Conservation (phyloP, 345 rosid genomes). For the Abelmoschus esculentus region DNA sequence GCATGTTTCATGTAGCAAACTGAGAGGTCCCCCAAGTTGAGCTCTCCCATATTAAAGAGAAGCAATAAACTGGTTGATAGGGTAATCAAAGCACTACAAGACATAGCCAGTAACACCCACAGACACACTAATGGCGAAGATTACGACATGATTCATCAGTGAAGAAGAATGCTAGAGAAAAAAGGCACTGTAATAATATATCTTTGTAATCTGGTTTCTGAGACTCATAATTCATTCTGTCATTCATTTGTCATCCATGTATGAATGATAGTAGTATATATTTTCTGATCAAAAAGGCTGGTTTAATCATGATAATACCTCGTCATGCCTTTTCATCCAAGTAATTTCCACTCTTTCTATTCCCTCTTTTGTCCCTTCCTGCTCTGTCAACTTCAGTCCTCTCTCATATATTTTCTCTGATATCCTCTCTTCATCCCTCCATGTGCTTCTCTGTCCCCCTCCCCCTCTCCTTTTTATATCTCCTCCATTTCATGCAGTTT, state of each 20-base stretch:
- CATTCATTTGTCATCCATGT: background rate
- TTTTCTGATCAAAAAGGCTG: slow-evolving; percentile 3
- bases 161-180: slow-evolving; percentile 1
- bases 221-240: background rate
- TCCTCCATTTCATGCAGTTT: slow-evolving; percentile 12
- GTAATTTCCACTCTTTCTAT: slow-evolving; percentile 56
- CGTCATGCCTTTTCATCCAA: slow-evolving; percentile 49
- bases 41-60: slow-evolving; percentile 1
- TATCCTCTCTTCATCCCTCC: slow-evolving; percentile 31
- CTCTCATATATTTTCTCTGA: slow-evolving; percentile 47
- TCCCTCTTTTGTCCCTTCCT: slow-evolving; percentile 69
- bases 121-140: slow-evolving; percentile 13
- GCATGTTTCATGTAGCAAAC: slow-evolving; percentile 5
- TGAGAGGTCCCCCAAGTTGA: slow-evolving; percentile 17
- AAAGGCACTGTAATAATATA: background rate
- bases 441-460: slow-evolving; percentile 16
- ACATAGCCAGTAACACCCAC: slow-evolving; percentile 1
- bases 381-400: slow-evolving; percentile 79
- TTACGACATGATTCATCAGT: slow-evolving; percentile 1
- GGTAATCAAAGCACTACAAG: slow-evolving; percentile 12
- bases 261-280: too few species aligned
- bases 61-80: slow-evolving; percentile 1
- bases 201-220: too few species aligned
- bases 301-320: slow-evolving; percentile 13
- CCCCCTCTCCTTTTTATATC: slow-evolving; percentile 18